Evolutionary conservation across 1,284 basidiomycete genomes (phyloP).

Genomic region (Tausonia pullulans): DNA sequence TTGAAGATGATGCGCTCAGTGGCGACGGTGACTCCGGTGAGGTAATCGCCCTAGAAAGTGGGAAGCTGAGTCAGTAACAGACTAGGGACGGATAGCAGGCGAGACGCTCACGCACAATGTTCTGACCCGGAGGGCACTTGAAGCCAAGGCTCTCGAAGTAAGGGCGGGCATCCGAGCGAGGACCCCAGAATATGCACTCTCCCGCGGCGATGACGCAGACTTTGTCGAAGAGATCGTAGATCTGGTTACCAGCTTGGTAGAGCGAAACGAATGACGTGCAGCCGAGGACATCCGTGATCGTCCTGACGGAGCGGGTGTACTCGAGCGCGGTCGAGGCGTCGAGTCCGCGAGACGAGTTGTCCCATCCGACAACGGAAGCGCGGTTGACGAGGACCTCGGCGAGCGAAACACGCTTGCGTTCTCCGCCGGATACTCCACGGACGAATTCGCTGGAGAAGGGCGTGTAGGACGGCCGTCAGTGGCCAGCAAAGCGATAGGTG

Average conservation of each 20-base stretch:
- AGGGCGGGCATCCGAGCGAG: constrained; percentile 53
- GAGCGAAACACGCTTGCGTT: constrained; percentile 56
- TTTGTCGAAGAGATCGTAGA: constrained; percentile 30
- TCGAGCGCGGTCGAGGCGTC: constrained; percentile 70
- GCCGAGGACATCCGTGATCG: constrained; percentile 15
- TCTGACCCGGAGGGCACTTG: constrained; percentile 32
- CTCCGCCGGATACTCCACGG: constrained; percentile 48
- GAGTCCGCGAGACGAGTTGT: constrained; percentile 66
- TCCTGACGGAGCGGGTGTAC: constrained; percentile 10
- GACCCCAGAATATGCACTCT: constrained; percentile 69
- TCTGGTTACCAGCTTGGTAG: constrained; percentile 58
- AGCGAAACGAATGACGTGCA: constrained; percentile 52
- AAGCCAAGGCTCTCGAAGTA: constrained; percentile 74
- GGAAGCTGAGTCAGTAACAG: no score
- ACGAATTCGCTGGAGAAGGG: constrained; percentile 2
- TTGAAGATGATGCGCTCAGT: constrained; percentile 42
- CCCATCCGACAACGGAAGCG: constrained; percentile 30
- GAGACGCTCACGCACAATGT: constrained; percentile 21
- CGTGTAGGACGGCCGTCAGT: not conserved
- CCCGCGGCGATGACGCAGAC: constrained; percentile 66
- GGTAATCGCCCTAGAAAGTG: constrained; percentile 44
- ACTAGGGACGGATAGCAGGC: no score
- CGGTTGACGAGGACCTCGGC: constrained; percentile 25
- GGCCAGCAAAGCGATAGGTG: not conserved
- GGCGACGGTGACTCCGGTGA: constrained; percentile 48